These are phyloP conservation scores for Hypoxylon sp. DNA, from an alignment of 2,329 filamentous ascomycete species.

Conservation along the genomic window DNA sequence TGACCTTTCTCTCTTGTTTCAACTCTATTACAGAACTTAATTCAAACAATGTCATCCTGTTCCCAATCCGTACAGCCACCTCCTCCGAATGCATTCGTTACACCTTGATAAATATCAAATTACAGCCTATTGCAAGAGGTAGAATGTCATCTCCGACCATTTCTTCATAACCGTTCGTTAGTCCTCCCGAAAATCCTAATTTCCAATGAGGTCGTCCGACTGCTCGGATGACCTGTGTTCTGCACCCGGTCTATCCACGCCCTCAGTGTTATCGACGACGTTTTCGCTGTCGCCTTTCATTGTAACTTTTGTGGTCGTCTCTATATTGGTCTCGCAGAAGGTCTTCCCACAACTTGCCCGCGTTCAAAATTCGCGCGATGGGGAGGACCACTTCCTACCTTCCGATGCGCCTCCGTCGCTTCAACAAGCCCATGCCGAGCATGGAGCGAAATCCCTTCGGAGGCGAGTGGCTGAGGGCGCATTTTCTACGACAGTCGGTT, in stretches of 20 bases:
- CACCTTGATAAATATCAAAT: constrained; percentile 31
- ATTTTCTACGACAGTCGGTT: constrained; percentile 79
- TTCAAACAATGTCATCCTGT: constrained; percentile 27
- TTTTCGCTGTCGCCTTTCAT: constrained; percentile 75
- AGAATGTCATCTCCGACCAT: constrained; percentile 23
- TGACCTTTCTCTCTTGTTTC: constrained; percentile 19
- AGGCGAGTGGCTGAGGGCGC: constrained; percentile 66
- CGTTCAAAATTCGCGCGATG: constrained; percentile 59
- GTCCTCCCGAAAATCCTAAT: constrained; percentile 2
- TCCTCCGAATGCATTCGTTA: constrained; percentile 34
- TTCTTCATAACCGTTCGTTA: constrained; percentile 15
- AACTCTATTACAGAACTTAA: constrained; percentile 20
- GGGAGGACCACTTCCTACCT: constrained; percentile 69
- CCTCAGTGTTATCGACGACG: constrained; percentile 56
- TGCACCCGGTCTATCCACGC: constrained; percentile 53
- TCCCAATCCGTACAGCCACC: constrained; percentile 29
- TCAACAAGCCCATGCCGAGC: constrained; percentile 66
- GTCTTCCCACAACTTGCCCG: constrained; percentile 78
- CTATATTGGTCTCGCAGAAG: constrained; percentile 69
- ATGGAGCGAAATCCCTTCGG: constrained; percentile 61
- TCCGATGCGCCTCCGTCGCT: constrained; percentile 68
- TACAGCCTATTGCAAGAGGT: constrained; percentile 8
- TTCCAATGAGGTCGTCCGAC: constrained; percentile 51
- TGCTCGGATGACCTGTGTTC: constrained; percentile 69
- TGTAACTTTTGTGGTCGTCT: constrained; percentile 72